Evolutionary conservation across 192 early-diverging fungal genomes (phyloP).

Genomic region (Anaeromyces robustus): DNA sequence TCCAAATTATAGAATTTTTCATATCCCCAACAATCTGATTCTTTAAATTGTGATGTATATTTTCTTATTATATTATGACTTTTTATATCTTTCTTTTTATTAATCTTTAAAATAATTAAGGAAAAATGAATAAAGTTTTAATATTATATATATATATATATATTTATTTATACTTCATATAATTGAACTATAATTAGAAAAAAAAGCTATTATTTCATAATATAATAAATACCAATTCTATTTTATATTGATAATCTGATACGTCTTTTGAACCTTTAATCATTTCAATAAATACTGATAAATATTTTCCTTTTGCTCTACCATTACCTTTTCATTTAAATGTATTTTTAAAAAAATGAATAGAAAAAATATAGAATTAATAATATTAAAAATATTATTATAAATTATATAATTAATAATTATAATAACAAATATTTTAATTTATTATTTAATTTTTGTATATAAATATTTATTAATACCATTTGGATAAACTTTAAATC

Average conservation of each 20-base stretch:
- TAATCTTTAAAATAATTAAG: background rate
- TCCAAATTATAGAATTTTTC: background rate
- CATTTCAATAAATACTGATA: background rate
- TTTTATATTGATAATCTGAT: background rate
- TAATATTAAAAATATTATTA: no score
- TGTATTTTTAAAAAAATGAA: no score
- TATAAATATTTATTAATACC: no score
- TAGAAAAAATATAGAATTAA: no score
- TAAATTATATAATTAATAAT: no score
- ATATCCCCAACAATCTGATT: background rate
- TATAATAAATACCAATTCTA: background rate
- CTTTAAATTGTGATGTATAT: background rate
- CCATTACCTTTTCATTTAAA: background rate
- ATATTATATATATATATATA: no score
- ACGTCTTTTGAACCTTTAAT: background rate
- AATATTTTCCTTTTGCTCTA: background rate
- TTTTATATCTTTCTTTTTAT: background rate
- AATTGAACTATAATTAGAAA: no score
- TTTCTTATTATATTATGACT: background rate
- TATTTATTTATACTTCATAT: no score
- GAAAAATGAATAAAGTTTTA: no score
- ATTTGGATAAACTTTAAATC: background rate
- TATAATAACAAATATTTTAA: no score
- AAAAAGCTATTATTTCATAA: no score
- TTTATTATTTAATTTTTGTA: no score